phyloP scores from a whole-genome alignment of 495 filamentous ascomycete species.

The Bacidia gigantensis region DNA sequence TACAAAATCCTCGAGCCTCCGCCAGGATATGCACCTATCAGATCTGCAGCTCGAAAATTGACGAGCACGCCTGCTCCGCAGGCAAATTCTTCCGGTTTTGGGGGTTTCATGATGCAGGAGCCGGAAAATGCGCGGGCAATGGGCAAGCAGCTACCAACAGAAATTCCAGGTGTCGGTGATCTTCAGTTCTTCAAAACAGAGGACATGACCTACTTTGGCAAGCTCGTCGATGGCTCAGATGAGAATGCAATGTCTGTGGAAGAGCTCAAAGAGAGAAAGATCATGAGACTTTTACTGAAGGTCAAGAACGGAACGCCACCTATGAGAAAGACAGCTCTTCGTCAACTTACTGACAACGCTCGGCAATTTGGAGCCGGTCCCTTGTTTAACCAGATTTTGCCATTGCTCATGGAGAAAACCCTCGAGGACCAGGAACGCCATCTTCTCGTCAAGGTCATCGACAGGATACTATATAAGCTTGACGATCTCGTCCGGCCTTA shows the following conservation, averaged over 20 bases:
- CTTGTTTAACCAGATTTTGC: slow-evolving; percentile 95
- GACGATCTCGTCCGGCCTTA: slow-evolving; percentile 94
- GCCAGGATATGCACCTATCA: slow-evolving; percentile 79
- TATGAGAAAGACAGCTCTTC: slow-evolving; percentile 97
- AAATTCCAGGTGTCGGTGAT: slow-evolving; percentile 95
- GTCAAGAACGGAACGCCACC: slow-evolving; percentile 99
- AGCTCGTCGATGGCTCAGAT: slow-evolving; percentile 88
- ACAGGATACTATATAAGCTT: slow-evolving; percentile 95
- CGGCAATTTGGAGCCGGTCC: slow-evolving; percentile 90
- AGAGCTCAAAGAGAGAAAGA: slow-evolving; percentile 94
- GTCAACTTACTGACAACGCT: slow-evolving; percentile 95
- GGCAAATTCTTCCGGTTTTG: slow-evolving; percentile 46
- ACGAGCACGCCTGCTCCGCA: slow-evolving; percentile 60
- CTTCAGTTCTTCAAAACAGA: slow-evolving; percentile 97
- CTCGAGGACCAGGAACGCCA: slow-evolving; percentile 98
- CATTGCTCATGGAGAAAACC: slow-evolving; percentile 95
- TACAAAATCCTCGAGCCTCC: slow-evolving; percentile 91
- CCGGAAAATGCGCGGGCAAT: slow-evolving; percentile 65
- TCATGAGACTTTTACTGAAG: slow-evolving; percentile 91
- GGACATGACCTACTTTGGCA: slow-evolving; percentile 98
- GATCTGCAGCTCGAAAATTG: slow-evolving; percentile 61
- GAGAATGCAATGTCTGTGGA: slow-evolving; percentile 86
- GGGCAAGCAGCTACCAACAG: slow-evolving; percentile 86
- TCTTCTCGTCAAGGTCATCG: slow-evolving; percentile 97
- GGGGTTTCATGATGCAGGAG: slow-evolving; percentile 97